Base-by-base conservation (phyloP, 2,329 filamentous ascomycete genomes). In the Diaporthe helianthi region DNA sequence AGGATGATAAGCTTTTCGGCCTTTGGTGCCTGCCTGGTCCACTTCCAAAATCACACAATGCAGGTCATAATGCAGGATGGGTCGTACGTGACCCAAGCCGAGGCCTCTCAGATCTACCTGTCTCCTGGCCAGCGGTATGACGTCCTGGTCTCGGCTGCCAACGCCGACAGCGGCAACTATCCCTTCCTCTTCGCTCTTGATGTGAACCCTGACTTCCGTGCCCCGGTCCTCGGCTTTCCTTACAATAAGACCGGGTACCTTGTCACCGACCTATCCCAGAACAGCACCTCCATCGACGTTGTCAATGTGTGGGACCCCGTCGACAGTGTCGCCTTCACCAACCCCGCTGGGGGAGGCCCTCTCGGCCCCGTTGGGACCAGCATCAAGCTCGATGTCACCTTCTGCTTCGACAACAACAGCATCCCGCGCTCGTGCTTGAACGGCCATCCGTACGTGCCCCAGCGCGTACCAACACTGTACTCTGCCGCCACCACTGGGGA, bases 381-480 rank as follows among this genome's bases (percentile, higher is more conserved):
- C 19, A 83, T 92, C 72, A 82, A 82, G 24, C 82, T 92, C 5
- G 80, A 82, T 75, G 85, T 89, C 69, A 75, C 78, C 58, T 90
- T 90, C 80, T 86, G 88, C 76, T 82, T 85, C 31, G 86, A 93
- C 52, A 81, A 78, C 33, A 86, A 92, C 73, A 88, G 88, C 9
- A 85, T 87, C 36, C 85, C 85, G 69, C 91, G 92, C 33, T 84
- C 85, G 13, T 87, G 83, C 75, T 83, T 90, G 78, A 93, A 93
- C 78, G 86, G 87, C 73, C 79, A 88, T 53, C 90, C 90, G 8
- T 93, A 92, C 75, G 85, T 91, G n/a, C 71, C 77, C 9, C 91
- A 91, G 64, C 87, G 89, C 74, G 90, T 93, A 0, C 92, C 92
- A 0, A 88, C 89, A 0, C 81, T 94, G 7, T 94, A 93, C 82